Percentiles rank a stretch among this genome's conserved stretches.
Conservation (phyloP, 2,329 filamentous ascomycete species). For the Penicillium corylophilum region DNA sequence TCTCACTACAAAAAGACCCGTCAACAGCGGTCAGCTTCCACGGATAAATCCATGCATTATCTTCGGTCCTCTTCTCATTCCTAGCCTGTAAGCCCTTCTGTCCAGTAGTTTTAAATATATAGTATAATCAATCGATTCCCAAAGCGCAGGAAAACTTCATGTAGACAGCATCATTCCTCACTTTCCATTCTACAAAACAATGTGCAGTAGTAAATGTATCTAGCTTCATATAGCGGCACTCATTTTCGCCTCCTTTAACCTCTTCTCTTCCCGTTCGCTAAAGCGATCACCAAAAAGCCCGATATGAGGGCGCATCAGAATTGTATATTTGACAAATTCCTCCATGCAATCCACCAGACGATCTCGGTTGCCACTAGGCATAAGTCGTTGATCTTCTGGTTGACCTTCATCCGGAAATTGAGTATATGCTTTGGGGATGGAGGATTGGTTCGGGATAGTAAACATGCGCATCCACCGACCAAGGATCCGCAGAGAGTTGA, state of each 20-base stretch:
- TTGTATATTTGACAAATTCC: conserved; percentile 68
- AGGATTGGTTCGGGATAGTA: conserved; percentile 64
- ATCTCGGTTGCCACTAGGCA: conserved; percentile 58
- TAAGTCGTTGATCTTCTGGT: conserved; percentile 50
- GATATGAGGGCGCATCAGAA: conserved; percentile 63
- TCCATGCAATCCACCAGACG: conserved; percentile 67
- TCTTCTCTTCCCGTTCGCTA: conserved; percentile 54
- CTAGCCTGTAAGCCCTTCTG: too few relatives aligned
- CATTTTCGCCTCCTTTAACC: conserved; percentile 19
- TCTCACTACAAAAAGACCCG: too few relatives aligned
- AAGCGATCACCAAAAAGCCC: conserved; percentile 62
- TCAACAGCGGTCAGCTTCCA: too few relatives aligned
- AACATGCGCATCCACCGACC: conserved; percentile 72
- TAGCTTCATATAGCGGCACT: too few relatives aligned
- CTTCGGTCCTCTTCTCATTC: too few relatives aligned
- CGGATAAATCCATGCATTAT: too few relatives aligned
- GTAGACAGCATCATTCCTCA: too few relatives aligned
- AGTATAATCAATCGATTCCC: too few relatives aligned
- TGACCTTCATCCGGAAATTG: conserved; percentile 57
- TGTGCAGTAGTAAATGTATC: too few relatives aligned
- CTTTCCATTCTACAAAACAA: too few relatives aligned
- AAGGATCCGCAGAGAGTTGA: conserved; percentile 63
- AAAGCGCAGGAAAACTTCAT: too few relatives aligned
- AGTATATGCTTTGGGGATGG: conserved; percentile 62
- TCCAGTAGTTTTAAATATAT: too few relatives aligned